Percentiles rank a stretch among this genome's conserved stretches.
phyloP scores from a whole-genome alignment of 352 stramenopile genomes.

The Peronospora farinosa region DNA sequence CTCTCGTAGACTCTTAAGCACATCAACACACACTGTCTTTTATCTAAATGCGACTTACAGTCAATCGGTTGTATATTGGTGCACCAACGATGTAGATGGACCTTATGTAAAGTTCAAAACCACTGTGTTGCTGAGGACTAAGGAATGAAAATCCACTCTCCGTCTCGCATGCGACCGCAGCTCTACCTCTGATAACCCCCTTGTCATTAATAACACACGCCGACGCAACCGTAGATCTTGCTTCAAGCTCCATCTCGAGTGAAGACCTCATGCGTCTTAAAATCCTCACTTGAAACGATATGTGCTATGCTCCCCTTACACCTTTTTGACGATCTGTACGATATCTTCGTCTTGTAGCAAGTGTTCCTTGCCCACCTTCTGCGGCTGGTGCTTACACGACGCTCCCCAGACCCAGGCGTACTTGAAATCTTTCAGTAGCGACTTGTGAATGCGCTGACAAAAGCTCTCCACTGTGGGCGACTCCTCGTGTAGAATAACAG shows the following conservation, averaged over 20 bases:
- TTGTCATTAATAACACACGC: neutral
- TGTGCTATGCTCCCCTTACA: constrained; percentile 33
- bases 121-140: neutral
- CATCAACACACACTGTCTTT: no score
- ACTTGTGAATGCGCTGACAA: constrained; percentile 92
- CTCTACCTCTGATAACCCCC: constrained; percentile 1
- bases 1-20: no score
- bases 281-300: neutral
- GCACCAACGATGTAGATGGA: neutral
- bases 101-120: neutral
- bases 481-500: constrained; percentile 95
- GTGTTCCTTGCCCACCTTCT: constrained; percentile 98
- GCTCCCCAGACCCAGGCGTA: constrained; percentile 97
- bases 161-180: neutral
- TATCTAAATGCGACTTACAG: no score
- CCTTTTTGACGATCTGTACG: constrained; percentile 97
- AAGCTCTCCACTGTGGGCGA: constrained; percentile 95
- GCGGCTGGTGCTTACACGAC: constrained; percentile 97
- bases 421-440: constrained; percentile 85
- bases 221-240: constrained; percentile 1
- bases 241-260: neutral
- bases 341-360: constrained; percentile 97
- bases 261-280: no score
- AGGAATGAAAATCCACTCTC: constrained; percentile 10
- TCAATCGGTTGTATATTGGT: constrained; percentile 10